Conservation (phyloP, 495 filamentous ascomycete species). For the Pseudomonodictys pantanalensis region DNA sequence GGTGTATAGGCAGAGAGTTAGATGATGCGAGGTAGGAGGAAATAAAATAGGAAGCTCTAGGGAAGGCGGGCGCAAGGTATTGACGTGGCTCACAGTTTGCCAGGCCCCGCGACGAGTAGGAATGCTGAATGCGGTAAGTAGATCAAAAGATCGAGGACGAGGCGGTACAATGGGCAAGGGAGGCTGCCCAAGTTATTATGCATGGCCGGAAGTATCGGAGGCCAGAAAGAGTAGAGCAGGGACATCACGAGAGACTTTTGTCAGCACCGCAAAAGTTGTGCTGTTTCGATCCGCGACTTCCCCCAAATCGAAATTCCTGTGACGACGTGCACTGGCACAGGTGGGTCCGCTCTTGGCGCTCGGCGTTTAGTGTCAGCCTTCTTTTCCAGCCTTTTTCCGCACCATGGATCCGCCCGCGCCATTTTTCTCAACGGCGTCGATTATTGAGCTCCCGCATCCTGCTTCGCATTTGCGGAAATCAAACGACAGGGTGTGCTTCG, state of each 20-base stretch:
- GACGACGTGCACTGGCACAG: background rate
- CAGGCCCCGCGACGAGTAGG: background rate
- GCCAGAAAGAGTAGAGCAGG: background rate
- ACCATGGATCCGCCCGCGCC: no score
- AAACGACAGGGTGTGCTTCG: no score
- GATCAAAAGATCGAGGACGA: background rate
- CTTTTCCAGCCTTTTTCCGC: no score
- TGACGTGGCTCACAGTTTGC: background rate
- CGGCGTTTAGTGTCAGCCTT: background rate
- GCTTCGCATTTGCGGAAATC: no score
- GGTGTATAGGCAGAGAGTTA: background rate
- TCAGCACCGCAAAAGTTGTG: conserved; percentile 4
- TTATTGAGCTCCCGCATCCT: no score
- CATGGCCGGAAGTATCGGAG: conserved; percentile 9
- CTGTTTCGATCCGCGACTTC: conserved; percentile 1
- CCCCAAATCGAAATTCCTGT: background rate
- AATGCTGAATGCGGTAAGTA: background rate
- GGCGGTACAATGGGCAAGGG: background rate
- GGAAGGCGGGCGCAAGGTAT: background rate
- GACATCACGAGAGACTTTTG: conserved; percentile 13
- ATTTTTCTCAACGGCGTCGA: no score
- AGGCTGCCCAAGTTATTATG: background rate
- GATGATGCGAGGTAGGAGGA: background rate
- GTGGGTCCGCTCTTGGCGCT: conserved; percentile 1
- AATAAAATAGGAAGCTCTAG: background rate